Evolutionary conservation across 371 early-diverging fungal genomes (phyloP), one percentile per base, ranked within the genome.

Genomic region (Chytridiales sp.): DNA sequence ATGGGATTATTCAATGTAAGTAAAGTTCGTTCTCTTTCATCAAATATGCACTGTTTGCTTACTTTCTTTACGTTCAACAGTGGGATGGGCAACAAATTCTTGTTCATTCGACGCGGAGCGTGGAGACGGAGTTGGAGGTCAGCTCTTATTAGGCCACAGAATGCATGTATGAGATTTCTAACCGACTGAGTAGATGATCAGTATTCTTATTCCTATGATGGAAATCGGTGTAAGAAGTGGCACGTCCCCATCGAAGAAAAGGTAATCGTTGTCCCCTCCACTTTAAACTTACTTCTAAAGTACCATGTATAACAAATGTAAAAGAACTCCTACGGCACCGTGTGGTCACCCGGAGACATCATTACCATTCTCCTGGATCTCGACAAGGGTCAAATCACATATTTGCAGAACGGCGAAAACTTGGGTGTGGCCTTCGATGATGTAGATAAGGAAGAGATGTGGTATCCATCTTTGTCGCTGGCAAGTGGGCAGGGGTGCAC

Each of bases 201-300:
- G 2, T 43, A 77, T 52, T 88, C 88, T 0, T 90, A 88, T 61
- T 83, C 87, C 0, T 85, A 77, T 47, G 90, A 90, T 64, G 89
- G 89, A 0, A 61, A 75, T 36, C 75, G 90, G 11, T 60, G 64
- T 17, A 82, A 82, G 53, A 84, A 82, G 56, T 90, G 90, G 90
- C 86, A 90, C 66, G 87, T 82, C 0, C 5, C 19, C 1, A 22
- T 17, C 8, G 27, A 62, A 0, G 52, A 55, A 6, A 41, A 69
- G 40, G 79, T 73, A 52, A 49, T 59, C 56, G 24, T 8, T 13
- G 8, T n/a, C 35, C 40, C 13, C 24, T 36, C 5, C 22, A 35
- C 49, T 31, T 2, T 2, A 3, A 58, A 13, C 21, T 31, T 49
- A 31, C 21, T 11, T 29, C 21, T 3, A 4, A 26, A 60, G 38